Percentiles rank a stretch among this genome's conserved stretches.
phyloP scores from a whole-genome alignment of 164 flowering plant genomes.

The Kalanchoe fedtschenkoi region DNA sequence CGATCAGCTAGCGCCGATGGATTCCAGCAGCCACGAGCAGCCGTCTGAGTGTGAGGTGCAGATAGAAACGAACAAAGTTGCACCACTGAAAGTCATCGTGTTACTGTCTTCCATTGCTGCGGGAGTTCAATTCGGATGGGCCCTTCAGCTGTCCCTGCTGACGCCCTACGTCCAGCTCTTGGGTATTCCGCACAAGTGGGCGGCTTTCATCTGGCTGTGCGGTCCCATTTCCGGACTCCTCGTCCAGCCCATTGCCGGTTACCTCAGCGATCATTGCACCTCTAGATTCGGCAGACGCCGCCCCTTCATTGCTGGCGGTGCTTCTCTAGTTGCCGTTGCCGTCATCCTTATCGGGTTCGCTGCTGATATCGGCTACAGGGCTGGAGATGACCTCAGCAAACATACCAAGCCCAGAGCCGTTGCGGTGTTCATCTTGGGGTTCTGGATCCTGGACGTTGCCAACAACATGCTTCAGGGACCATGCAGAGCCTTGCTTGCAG shows the following conservation, averaged over 20 bases:
- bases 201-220: not conserved
- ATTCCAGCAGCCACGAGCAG: too few relatives aligned
- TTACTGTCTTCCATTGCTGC: slow-evolving; percentile 7
- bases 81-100: too few relatives aligned
- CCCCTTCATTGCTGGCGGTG: not conserved
- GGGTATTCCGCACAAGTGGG: slow-evolving; percentile 1
- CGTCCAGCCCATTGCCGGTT: not conserved
- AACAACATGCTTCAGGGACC: slow-evolving; percentile 2
- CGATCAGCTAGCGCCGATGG: too few relatives aligned
- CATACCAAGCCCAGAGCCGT: slow-evolving; percentile 5
- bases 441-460: slow-evolving; percentile 3
- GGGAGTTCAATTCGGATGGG: slow-evolving; percentile 11
- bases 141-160: slow-evolving; percentile 7
- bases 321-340: not conserved
- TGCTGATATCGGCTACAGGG: not conserved
- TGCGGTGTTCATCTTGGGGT: not conserved
- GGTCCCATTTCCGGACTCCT: slow-evolving; percentile 2
- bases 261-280: not conserved
- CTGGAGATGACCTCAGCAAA: not conserved
- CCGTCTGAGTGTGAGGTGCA: too few relatives aligned
- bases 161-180: slow-evolving; percentile 8
- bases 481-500: not conserved
- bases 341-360: slow-evolving; percentile 4
- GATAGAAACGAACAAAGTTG: too few relatives aligned
- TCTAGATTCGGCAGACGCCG: not conserved